These are phyloP conservation scores for Paulinella micropora DNA, from an alignment of 78 protist species.

Conservation along the genomic window DNA sequence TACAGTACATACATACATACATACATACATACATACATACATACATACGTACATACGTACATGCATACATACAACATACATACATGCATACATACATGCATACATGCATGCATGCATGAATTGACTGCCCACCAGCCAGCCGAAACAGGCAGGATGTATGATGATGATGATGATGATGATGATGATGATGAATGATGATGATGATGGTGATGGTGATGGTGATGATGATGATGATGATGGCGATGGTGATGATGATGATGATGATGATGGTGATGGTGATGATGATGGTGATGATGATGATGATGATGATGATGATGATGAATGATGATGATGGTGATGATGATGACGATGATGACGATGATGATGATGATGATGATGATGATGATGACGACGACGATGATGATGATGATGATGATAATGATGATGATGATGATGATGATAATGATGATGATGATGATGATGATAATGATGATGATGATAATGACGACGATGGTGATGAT, in stretches of 20 bases:
- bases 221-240: conserved; percentile 5
- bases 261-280: conserved; percentile 1
- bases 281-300: conserved; percentile 8
- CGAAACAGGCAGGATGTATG: no score
- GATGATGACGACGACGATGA: conserved; percentile 1
- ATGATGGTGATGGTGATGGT: neutral
- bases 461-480: conserved; percentile 1
- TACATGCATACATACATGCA: no score
- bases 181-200: no score
- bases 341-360: neutral
- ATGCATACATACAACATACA: no score
- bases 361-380: conserved; percentile 5
- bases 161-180: no score
- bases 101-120: no score
- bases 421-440: neutral
- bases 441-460: neutral
- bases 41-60: no score
- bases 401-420: neutral
- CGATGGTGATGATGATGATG: conserved; percentile 5
- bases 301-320: no score
- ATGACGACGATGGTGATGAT: conserved; percentile 5
- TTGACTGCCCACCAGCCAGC: no score
- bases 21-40: no score
- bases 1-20: no score
- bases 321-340: no score